phyloP scores from a whole-genome alignment of 305 asterid genomes.

The Fraxinus sp. region DNA sequence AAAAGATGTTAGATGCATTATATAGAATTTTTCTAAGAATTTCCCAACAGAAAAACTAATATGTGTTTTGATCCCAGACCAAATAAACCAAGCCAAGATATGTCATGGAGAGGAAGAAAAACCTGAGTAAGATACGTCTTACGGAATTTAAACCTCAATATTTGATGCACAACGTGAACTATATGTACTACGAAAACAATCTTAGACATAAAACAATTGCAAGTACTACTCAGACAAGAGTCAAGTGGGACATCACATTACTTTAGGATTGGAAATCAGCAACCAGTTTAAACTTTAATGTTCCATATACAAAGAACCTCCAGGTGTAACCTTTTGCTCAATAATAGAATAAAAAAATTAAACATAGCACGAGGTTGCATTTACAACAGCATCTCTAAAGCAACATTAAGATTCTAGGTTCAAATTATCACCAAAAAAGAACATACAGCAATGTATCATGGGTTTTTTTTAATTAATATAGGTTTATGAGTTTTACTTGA shows the following conservation, averaged over 20 bases:
- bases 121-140: neutral
- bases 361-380: neutral
- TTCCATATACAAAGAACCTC: neutral
- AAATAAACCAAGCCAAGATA: neutral
- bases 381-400: neutral
- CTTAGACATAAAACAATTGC: neutral
- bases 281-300: neutral
- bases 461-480: neutral
- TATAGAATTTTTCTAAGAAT: neutral
- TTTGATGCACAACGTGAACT: neutral
- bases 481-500: neutral
- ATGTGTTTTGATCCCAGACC: neutral
- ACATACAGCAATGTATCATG: neutral
- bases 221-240: neutral
- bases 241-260: neutral
- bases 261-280: neutral
- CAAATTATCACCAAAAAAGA: neutral
- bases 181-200: neutral
- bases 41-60: neutral
- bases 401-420: neutral
- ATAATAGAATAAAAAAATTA: neutral
- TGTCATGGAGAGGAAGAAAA: neutral
- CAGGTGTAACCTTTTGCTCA: neutral
- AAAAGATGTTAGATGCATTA: neutral
- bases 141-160: neutral